phyloP scores from a whole-genome alignment of 176 grass and related monocot species.

The Zoysia japonica region DNA sequence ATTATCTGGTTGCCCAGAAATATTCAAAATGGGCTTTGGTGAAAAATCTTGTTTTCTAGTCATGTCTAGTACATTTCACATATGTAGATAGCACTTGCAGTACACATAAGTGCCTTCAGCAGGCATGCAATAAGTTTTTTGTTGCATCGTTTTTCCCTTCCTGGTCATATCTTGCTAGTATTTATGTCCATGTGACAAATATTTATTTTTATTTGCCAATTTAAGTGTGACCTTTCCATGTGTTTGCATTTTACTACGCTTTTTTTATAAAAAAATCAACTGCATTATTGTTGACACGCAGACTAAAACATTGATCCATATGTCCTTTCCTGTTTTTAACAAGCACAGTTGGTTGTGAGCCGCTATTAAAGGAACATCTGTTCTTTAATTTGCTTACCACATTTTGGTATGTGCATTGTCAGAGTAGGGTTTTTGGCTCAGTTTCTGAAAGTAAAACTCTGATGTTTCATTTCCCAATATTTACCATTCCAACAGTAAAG shows the following conservation, averaged over 20 bases:
- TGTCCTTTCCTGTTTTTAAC: not conserved
- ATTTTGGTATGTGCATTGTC: not conserved
- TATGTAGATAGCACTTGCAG: not conserved
- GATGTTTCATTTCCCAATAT: not conserved
- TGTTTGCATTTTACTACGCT: not conserved
- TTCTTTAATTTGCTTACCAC: not conserved
- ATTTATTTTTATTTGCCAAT: not conserved
- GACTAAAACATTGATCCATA: slow-evolving; percentile 8
- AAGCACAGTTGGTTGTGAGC: not conserved
- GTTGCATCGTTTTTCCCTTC: not conserved
- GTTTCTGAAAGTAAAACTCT: not conserved
- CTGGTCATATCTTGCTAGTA: not conserved
- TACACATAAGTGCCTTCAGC: slow-evolving; percentile 13
- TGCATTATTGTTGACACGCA: not conserved
- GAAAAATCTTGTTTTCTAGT: slow-evolving; percentile 6
- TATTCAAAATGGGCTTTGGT: not conserved
- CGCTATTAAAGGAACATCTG: not conserved
- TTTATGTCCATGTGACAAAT: not conserved
- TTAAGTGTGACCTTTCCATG: not conserved
- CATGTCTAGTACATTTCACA: slow-evolving; percentile 2
- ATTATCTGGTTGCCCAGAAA: not conserved
- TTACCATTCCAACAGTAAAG: not conserved
- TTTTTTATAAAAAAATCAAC: slow-evolving; percentile 22
- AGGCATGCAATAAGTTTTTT: not conserved
- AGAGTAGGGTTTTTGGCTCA: not conserved